Evolutionary conservation across 1,139 yeast species (phyloP).

Genomic region (Taphrina deformans): DNA sequence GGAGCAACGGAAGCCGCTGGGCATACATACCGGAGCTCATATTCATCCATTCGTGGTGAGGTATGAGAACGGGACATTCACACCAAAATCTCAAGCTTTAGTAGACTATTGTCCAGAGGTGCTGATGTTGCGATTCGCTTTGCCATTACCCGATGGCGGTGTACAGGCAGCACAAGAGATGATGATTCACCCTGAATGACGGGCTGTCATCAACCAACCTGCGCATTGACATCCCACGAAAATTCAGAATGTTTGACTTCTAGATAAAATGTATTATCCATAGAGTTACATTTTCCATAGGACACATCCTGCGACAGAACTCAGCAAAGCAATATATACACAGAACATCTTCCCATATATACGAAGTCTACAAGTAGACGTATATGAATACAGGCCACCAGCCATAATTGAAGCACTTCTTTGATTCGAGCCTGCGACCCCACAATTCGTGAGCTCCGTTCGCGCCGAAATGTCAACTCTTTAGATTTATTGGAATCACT

Average conservation of each 20-base stretch:
- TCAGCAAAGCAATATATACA: too few relatives aligned
- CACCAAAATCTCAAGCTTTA: not conserved
- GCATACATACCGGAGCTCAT: not conserved
- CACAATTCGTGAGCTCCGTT: not conserved
- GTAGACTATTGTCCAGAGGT: conserved; percentile 11
- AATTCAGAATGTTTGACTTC: too few relatives aligned
- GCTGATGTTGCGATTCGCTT: not conserved
- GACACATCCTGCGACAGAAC: too few relatives aligned
- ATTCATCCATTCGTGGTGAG: not conserved
- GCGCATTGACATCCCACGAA: too few relatives aligned
- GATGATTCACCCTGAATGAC: not conserved
- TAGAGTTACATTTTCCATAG: too few relatives aligned
- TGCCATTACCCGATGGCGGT: not conserved
- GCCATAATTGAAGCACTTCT: too few relatives aligned
- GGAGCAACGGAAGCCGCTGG: not conserved
- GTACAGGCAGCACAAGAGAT: not conserved
- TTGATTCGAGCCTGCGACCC: too few relatives aligned
- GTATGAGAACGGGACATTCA: conserved; percentile 1
- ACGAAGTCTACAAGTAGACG: too few relatives aligned
- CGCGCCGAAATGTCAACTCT: not conserved
- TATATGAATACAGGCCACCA: too few relatives aligned
- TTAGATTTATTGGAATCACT: not conserved
- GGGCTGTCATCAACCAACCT: too few relatives aligned
- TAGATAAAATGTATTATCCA: too few relatives aligned
- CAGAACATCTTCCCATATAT: too few relatives aligned